Conservation (phyloP, 2,329 filamentous ascomycete genomes). For the Kalmusia sp. region DNA sequence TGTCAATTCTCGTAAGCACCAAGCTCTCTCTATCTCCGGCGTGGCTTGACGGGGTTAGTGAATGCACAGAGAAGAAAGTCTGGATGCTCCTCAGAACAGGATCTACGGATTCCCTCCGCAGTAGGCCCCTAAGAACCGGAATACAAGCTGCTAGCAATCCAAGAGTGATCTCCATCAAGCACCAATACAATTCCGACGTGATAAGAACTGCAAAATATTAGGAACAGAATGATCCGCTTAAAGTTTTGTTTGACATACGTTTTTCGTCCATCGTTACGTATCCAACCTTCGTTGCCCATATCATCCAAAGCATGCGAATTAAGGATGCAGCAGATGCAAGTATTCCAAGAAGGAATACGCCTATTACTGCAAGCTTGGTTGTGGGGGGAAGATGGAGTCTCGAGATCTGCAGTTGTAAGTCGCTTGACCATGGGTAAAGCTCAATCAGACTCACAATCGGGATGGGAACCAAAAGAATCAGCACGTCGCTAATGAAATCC, state of each 20-base stretch:
- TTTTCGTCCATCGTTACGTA: constrained; percentile 10
- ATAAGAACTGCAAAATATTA: not conserved
- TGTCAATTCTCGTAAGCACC: too few species aligned
- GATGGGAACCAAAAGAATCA: constrained; percentile 17
- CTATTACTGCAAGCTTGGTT: constrained; percentile 10
- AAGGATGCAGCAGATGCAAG: constrained; percentile 12
- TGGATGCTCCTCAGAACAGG: too few species aligned
- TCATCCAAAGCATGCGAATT: constrained; percentile 15
- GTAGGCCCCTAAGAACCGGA: not conserved
- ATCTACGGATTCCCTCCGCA: too few species aligned
- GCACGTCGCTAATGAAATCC: constrained; percentile 16
- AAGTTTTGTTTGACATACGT: constrained; percentile 3
- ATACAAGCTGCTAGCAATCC: not conserved
- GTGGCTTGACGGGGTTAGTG: too few species aligned
- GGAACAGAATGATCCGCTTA: not conserved
- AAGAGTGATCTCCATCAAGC: not conserved
- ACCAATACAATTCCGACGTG: not conserved
- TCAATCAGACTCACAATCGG: constrained; percentile 13
- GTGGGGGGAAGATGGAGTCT: constrained; percentile 9
- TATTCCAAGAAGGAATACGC: constrained; percentile 15
- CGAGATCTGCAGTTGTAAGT: constrained; percentile 10
- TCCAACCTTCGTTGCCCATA: constrained; percentile 9
- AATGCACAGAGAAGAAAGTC: too few species aligned
- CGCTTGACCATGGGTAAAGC: not conserved
- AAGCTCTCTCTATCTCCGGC: too few species aligned